Base-by-base conservation (phyloP, 2,329 filamentous ascomycete species). In the Bipolaris oryzae region DNA sequence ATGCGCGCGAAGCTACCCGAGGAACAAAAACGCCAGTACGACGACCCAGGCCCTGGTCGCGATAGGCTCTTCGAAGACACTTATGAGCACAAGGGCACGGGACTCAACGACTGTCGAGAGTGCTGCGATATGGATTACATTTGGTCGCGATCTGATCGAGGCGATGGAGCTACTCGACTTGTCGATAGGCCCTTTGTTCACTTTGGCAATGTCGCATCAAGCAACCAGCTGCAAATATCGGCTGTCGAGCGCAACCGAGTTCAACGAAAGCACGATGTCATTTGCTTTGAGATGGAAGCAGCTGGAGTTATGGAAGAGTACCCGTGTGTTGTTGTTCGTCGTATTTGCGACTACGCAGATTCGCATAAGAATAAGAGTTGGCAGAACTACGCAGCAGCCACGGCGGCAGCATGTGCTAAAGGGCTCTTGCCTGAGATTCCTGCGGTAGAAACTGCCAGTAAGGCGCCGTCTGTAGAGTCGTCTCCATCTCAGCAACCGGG, bases 221-320 rank as follows among this genome's bases (percentile, higher is more conserved):
- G 60, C 46, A 65, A 67, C 28, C 59, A 68, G 28, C 23, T 68
- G 3, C 51, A 60, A 39, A 67, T 59, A 41, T 57, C 49, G 11
- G 63, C 63, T 21, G 1, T 13, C 0, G 53, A 60, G 20, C 48
- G 60, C 16, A 57, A 62, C 50, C 60, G 54, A 35, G 13, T 68
- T 10, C 44, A 58, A 13, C 18, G 10, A 48, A 59, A 64, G 39
- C 53, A 58, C n/a, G 52, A 61, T n/a, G 62, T 47, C 1, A 58
- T 67, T 7, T 68, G 60, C 41, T 67, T 68, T 38, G 62, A 68
- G 53, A 68, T 68, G 63, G 66, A 65, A 39, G 64, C 56, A 38
- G 64, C 62, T 18, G 64, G 62, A 4, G 50, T 67, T 6, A 47
- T 63, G 47, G 20, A 62, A 5, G 42, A 60, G 23, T 48, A 57